A percentile compares a stretch with the other conserved stretches of the same genome.
These are phyloP conservation scores for Calonectria hongkongensis DNA, from an alignment of 2,329 filamentous ascomycete genomes.

Conservation along the genomic window DNA sequence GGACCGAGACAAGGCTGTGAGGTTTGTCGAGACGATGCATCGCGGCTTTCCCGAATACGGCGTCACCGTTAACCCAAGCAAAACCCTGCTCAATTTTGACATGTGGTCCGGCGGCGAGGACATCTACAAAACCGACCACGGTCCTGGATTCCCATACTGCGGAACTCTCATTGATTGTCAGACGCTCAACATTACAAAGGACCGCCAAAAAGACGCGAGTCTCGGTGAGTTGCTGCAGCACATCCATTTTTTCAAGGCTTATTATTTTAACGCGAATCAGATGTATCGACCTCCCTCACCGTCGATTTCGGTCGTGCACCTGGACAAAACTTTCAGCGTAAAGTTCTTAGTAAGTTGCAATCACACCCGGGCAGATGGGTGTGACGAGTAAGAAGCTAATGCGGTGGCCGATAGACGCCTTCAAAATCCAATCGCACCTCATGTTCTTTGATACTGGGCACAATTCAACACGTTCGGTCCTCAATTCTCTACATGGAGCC, in stretches of 20 bases:
- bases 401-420: slow-evolving; percentile 67
- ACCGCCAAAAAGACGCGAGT: slow-evolving; percentile 72
- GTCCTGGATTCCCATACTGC: slow-evolving; percentile 87
- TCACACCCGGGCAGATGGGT: too few relatives aligned
- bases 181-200: slow-evolving; percentile 84
- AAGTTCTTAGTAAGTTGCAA: slow-evolving; percentile 77
- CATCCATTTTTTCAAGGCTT: slow-evolving; percentile 1
- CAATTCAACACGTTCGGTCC: slow-evolving; percentile 81
- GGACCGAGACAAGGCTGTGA: slow-evolving; percentile 77
- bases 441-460: slow-evolving; percentile 89
- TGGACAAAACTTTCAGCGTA: slow-evolving; percentile 87
- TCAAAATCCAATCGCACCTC: slow-evolving; percentile 89
- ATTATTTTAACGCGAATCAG: slow-evolving; percentile 38
- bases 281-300: slow-evolving; percentile 82
- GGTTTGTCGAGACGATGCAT: slow-evolving; percentile 89
- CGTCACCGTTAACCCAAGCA: slow-evolving; percentile 83
- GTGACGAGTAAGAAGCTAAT: not conserved
- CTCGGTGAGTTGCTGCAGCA: slow-evolving; percentile 65
- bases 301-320: slow-evolving; percentile 84
- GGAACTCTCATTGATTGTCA: slow-evolving; percentile 84
- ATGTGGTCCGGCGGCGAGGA: slow-evolving; percentile 71
- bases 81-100: slow-evolving; percentile 91
- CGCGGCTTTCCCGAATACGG: slow-evolving; percentile 86
- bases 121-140: slow-evolving; percentile 68
- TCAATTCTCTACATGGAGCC: slow-evolving; percentile 83